Conservation (phyloP, 2,329 filamentous ascomycete species). For the Ophiostoma sp. region DNA sequence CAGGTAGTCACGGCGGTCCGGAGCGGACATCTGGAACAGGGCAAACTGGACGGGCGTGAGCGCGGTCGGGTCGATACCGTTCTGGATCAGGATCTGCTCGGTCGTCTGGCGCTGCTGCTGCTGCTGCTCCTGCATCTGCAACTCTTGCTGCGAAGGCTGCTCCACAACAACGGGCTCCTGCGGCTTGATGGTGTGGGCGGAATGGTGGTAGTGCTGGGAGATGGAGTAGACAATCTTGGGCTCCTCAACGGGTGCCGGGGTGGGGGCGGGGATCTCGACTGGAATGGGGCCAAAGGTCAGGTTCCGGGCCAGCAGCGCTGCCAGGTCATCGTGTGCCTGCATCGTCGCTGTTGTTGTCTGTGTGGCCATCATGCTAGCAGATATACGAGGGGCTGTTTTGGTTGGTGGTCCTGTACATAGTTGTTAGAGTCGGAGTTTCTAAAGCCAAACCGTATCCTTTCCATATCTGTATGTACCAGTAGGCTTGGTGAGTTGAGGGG, state of each 20-base stretch:
- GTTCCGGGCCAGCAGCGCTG: constrained; percentile 74
- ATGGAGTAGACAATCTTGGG: constrained; percentile 66
- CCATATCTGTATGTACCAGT: neutral
- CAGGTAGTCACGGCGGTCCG: constrained; percentile 70
- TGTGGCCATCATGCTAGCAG: constrained; percentile 26
- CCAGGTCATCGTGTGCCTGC: constrained; percentile 78
- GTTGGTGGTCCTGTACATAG: neutral
- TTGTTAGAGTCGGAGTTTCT: neutral
- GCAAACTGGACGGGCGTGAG: constrained; percentile 74
- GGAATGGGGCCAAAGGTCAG: constrained; percentile 62
- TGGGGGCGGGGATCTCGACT: constrained; percentile 30
- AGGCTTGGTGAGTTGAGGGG: too few species aligned
- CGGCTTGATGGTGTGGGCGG: constrained; percentile 61
- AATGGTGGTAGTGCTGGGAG: constrained; percentile 83
- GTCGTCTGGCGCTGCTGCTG: constrained; percentile 51
- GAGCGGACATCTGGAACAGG: constrained; percentile 74
- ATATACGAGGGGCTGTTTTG: neutral
- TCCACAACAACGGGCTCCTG: constrained; percentile 38
- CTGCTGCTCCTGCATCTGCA: constrained; percentile 40
- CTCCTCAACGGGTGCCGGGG: constrained; percentile 31
- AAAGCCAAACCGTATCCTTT: neutral
- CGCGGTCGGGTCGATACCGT: constrained; percentile 68
- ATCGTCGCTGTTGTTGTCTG: constrained; percentile 37
- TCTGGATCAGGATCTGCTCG: constrained; percentile 60
- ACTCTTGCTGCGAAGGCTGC: constrained; percentile 37